These are phyloP conservation scores for Coelastrella sp. DNA, from an alignment of 139 green algal genomes.

Conservation along the genomic window DNA sequence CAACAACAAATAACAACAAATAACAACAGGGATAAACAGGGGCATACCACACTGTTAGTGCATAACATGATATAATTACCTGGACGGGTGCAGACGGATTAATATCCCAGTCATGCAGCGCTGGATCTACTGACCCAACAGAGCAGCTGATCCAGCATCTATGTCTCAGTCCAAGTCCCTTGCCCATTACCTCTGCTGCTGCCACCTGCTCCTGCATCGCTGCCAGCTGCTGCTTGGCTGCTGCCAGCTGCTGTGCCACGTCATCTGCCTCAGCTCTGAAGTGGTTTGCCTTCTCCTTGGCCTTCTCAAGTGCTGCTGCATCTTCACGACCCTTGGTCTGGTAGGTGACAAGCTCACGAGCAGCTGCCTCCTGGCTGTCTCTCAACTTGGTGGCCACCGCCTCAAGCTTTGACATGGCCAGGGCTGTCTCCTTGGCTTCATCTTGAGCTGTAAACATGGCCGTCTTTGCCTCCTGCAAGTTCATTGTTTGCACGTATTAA, in stretches of 20 bases:
- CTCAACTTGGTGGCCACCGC: conserved; percentile 34
- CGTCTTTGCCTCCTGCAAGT: conserved; percentile 14
- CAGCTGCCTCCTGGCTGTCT: conserved; percentile 43
- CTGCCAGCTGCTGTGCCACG: background rate
- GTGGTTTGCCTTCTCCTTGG: conserved; percentile 41
- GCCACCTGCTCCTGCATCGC: conserved; percentile 1
- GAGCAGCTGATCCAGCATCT: no score
- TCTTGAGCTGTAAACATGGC: conserved; percentile 42
- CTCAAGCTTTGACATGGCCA: conserved; percentile 42
- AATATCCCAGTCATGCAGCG: no score
- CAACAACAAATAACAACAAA: background rate
- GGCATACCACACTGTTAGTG: no score
- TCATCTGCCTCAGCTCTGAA: conserved; percentile 36
- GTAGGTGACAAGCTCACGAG: conserved; percentile 24
- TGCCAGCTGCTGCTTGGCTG: conserved; percentile 25
- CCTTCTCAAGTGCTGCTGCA: conserved; percentile 24
- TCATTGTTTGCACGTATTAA: no score
- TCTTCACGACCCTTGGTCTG: conserved; percentile 38
- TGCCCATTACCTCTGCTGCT: conserved; percentile 2
- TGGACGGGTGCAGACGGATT: no score
- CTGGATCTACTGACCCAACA: no score
- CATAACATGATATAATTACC: no score
- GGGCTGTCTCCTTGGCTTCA: conserved; percentile 28
- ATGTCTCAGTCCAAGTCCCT: no score
- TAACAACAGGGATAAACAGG: no score